Evolutionary conservation across 108 stramenopile genomes (phyloP).

Genomic region (Cyclostephanos invisitatus): DNA sequence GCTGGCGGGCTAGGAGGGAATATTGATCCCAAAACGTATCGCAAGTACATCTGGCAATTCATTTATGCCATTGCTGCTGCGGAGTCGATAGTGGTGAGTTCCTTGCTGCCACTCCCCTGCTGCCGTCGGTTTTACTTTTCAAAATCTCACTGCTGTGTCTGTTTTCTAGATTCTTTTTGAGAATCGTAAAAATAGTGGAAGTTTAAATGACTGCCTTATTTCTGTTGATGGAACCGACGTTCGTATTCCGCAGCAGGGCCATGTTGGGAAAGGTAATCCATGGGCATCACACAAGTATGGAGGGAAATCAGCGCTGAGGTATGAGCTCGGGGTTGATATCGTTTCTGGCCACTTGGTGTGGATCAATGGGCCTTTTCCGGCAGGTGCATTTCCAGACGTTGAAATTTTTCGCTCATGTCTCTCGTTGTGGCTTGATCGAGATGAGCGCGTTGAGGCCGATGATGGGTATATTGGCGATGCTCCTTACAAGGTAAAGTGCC

Average conservation of each 20-base stretch:
- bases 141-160: not conserved
- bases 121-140: not conserved
- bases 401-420: conserved; percentile 24
- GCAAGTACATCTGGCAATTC: not conserved
- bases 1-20: too few species aligned
- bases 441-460: conserved; percentile 32
- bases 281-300: conserved; percentile 16
- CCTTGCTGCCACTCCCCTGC: not conserved
- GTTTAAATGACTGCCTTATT: conserved; percentile 8
- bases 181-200: not conserved
- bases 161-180: conserved; percentile 16
- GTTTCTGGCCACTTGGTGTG: conserved; percentile 17
- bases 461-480: conserved; percentile 30
- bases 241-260: conserved; percentile 7
- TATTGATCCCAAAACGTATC: not conserved
- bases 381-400: conserved; percentile 23
- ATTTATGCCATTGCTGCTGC: not conserved
- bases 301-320: conserved; percentile 14
- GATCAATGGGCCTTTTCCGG: conserved; percentile 26
- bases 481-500: conserved; percentile 14
- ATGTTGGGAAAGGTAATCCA: not conserved
- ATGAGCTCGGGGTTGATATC: conserved; percentile 29
- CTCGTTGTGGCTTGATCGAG: conserved; percentile 4
- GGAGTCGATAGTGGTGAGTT: not conserved
- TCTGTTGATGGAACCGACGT: conserved; percentile 32